Base-by-base conservation (phyloP, 306 rosid genomes). In the Vicia sativa region DNA sequence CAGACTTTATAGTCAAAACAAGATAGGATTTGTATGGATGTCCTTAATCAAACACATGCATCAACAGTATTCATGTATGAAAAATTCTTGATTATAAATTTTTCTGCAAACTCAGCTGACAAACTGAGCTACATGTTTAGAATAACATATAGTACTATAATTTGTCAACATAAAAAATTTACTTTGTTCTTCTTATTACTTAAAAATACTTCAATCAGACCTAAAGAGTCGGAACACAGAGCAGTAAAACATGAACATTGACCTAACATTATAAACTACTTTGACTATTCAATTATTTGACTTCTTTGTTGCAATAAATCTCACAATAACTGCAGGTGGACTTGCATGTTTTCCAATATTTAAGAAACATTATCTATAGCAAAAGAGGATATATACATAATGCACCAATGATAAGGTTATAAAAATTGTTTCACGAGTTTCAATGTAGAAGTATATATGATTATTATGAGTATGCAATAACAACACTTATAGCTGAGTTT, bases 351-450 rank as follows among this genome's bases (percentile, higher is more conserved):
- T 61, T 49, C 29, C 39, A 70, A 46, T 25, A 19, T 11, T 31
- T 6, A 26, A 21, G 38, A 52, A 65, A 77, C 68, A 57, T 44
- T 6, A 62, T 56, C 21, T 38, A 48, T 43, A 18, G 16, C 55
- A 19, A 65, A 2, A 63, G 18, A 61, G 9, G 23, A 25, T 7
- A 26, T 4, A 59, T 12, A 38, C 1, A 26, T 21, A 21, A 1
- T 12, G 57, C 41, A 58, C 72, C 64, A 55, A 50, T 13, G 6
- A 61, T 53, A 72, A 28, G 73, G 65, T 48, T 38, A 49, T 73
- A 68, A 67, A 61, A 52, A 11, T 19, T 10, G 60, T 68, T 68
- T 73, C 77, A 70, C 50, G 80, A 79, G 77, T 81, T 73, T 76
- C 81, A 73, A 81, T 42, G 74, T 53, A 50, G 16, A 50, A 14